A percentile compares a stretch with the other conserved stretches of the same genome.
phyloP scores from a whole-genome alignment of 2,329 filamentous ascomycete species.

The Pseudohalonectria lignicola region DNA sequence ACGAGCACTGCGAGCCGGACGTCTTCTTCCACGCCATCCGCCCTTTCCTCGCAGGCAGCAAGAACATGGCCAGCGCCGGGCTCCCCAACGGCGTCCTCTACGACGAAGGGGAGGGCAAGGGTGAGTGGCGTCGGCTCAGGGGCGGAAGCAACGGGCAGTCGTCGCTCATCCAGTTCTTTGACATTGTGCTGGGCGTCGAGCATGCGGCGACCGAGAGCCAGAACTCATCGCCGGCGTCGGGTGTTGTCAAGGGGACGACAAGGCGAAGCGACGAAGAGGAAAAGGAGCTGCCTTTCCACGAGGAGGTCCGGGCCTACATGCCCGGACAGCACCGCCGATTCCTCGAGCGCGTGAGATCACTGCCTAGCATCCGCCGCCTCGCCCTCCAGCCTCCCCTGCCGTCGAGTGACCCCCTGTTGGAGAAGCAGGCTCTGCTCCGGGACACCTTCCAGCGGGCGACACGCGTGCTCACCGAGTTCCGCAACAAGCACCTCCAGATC shows the following conservation, averaged over 20 bases:
- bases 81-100: slow-evolving; percentile 78
- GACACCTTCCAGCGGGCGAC: slow-evolving; percentile 59
- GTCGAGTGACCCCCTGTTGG: slow-evolving; percentile 12
- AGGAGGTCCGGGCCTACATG: slow-evolving; percentile 83
- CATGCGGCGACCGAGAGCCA: slow-evolving; percentile 40
- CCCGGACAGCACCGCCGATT: slow-evolving; percentile 74
- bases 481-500: slow-evolving; percentile 82
- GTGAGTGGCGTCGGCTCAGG: slow-evolving; percentile 65
- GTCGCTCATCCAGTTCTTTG: slow-evolving; percentile 87
- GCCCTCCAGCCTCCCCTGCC: slow-evolving; percentile 39
- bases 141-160: slow-evolving; percentile 92
- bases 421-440: slow-evolving; percentile 24
- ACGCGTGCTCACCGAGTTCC: slow-evolving; percentile 61
- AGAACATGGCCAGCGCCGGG: slow-evolving; percentile 81
- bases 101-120: slow-evolving; percentile 57
- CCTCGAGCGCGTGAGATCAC: slow-evolving; percentile 55
- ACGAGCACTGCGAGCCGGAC: slow-evolving; percentile 76
- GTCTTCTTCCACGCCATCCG: slow-evolving; percentile 85
- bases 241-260: neutral
- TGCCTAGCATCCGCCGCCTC: slow-evolving; percentile 65
- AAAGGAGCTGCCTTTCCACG: slow-evolving; percentile 28
- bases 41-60: slow-evolving; percentile 81
- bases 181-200: slow-evolving; percentile 74
- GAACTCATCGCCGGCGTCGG: slow-evolving; percentile 2
- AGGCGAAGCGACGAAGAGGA: slow-evolving; percentile 9